These are phyloP conservation scores for Extremus antarcticus DNA, from an alignment of 495 filamentous ascomycete genomes.

Conservation along the genomic window DNA sequence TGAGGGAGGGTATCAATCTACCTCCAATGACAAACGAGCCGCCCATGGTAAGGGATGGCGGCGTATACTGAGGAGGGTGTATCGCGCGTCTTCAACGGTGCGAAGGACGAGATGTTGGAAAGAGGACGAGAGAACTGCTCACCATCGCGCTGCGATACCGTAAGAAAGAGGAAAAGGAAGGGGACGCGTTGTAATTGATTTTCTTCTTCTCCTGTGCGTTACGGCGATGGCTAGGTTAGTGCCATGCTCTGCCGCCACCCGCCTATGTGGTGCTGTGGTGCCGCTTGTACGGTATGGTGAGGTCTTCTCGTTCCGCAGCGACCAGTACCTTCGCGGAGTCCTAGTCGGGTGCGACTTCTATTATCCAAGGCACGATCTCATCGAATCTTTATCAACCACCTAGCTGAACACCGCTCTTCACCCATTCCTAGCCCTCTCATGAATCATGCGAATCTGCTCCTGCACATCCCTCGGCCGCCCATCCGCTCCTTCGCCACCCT, in stretches of 20 bases:
- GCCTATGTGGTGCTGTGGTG: too few relatives aligned
- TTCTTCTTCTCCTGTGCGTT: too few relatives aligned
- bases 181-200: too few relatives aligned
- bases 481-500: neutral
- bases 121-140: neutral
- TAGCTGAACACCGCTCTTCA: neutral
- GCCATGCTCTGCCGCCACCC: too few relatives aligned
- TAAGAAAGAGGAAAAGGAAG: too few relatives aligned
- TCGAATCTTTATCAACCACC: neutral
- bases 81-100: neutral
- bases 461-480: conserved; percentile 10
- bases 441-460: conserved; percentile 13
- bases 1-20: neutral
- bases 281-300: too few relatives aligned
- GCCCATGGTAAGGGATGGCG: neutral
- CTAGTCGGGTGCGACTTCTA: neutral
- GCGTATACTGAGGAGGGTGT: neutral
- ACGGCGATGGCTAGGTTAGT: too few relatives aligned
- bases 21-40: neutral
- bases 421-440: conserved; percentile 8
- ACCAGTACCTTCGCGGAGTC: too few relatives aligned
- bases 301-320: too few relatives aligned
- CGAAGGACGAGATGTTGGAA: neutral
- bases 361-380: neutral
- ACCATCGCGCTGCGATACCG: too few relatives aligned